These are phyloP conservation scores for Clausena lansium DNA, from an alignment of 345 rosid genomes.

Conservation along the genomic window DNA sequence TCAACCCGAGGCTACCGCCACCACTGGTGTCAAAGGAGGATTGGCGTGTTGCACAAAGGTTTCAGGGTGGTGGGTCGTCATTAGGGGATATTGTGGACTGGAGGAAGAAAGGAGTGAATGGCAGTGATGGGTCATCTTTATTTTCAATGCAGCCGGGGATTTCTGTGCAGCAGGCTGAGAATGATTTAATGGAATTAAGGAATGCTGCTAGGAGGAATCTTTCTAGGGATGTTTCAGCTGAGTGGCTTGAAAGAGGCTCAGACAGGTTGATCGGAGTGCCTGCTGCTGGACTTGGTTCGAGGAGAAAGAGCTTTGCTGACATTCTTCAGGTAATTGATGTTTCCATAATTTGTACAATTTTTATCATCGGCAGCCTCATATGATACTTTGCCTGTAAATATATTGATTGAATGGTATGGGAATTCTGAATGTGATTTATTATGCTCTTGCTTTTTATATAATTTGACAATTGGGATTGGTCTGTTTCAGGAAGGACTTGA, in stretches of 20 bases:
- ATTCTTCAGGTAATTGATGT: slow-evolving; percentile 70
- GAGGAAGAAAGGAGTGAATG: slow-evolving; percentile 38
- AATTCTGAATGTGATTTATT: background rate
- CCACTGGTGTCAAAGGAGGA: slow-evolving; percentile 86
- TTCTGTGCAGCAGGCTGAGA: slow-evolving; percentile 55
- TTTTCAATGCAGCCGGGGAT: slow-evolving; percentile 76
- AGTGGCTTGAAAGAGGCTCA: slow-evolving; percentile 46
- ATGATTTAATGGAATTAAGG: slow-evolving; percentile 67
- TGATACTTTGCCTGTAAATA: background rate
- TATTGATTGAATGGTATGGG: background rate
- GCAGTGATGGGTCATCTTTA: slow-evolving; percentile 47
- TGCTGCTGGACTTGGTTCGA: slow-evolving; percentile 53
- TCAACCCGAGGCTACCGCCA: slow-evolving; percentile 86
- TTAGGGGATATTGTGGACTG: slow-evolving; percentile 52
- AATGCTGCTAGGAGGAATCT: slow-evolving; percentile 41
- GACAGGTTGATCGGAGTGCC: slow-evolving; percentile 39
- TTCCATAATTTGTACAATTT: background rate
- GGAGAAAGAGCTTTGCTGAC: slow-evolving; percentile 97
- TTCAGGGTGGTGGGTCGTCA: slow-evolving; percentile 58
- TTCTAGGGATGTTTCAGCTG: slow-evolving; percentile 41
- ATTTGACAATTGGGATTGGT: slow-evolving; percentile 11
- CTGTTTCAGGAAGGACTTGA: slow-evolving; percentile 71
- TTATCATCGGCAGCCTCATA: background rate
- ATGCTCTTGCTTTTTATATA: background rate
- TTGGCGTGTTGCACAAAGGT: slow-evolving; percentile 85